Evolutionary conservation across 2,329 filamentous ascomycete species (phyloP).

Genomic region (Magnaporthales sp.): DNA sequence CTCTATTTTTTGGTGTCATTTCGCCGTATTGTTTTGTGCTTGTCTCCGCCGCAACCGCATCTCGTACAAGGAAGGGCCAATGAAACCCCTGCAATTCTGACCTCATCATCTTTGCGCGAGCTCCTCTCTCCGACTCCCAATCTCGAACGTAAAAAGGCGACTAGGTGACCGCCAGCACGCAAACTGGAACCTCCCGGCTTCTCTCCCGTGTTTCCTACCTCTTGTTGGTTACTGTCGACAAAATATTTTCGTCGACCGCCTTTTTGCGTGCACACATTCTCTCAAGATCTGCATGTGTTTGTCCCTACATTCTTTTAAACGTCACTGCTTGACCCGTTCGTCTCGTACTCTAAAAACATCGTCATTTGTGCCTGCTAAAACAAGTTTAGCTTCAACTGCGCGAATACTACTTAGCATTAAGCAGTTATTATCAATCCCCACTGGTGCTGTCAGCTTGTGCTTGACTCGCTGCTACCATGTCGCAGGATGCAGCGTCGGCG

Average conservation of each 20-base stretch:
- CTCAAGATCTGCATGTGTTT: not conserved
- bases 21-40: not conserved
- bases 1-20: not conserved
- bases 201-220: not conserved
- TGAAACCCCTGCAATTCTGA: not conserved
- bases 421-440: not conserved
- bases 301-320: not conserved
- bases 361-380: not conserved
- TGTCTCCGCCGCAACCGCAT: not conserved
- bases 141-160: not conserved
- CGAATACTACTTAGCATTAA: not conserved
- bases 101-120: not conserved
- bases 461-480: slow-evolving; percentile 2
- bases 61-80: not conserved
- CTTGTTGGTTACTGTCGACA: not conserved
- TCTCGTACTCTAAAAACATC: not conserved
- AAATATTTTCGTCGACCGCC: not conserved
- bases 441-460: not conserved
- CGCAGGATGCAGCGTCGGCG: slow-evolving; percentile 1
- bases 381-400: not conserved
- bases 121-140: not conserved
- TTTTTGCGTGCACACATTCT: not conserved
- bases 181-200: not conserved
- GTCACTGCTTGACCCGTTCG: not conserved
- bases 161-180: not conserved